Percentiles rank a stretch among this genome's conserved stretches.
Evolutionary conservation across 805 yeast genomes (phyloP).

Genomic region (Maudiozyma saulgeensis): DNA sequence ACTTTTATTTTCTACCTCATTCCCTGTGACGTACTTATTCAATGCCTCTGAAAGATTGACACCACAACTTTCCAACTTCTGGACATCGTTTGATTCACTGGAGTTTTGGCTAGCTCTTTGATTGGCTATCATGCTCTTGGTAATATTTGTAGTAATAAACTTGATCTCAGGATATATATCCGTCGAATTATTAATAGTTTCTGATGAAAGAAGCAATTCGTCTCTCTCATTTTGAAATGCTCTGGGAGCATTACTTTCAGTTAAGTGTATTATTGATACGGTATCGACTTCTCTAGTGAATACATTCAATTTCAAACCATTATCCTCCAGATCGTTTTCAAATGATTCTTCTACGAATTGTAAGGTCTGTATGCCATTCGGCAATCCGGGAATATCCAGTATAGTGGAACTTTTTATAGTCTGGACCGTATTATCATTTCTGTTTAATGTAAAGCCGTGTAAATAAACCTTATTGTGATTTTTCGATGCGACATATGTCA

Average conservation of each 20-base stretch:
- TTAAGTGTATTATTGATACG: background rate
- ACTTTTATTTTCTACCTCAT: background rate
- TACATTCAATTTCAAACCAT: background rate
- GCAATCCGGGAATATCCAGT: slow-evolving; percentile 8
- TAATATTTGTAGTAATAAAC: too few species aligned
- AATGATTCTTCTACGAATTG: slow-evolving; percentile 1
- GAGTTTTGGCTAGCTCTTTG: background rate
- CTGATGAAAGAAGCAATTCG: too few species aligned
- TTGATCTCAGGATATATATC: too few species aligned
- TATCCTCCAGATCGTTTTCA: background rate
- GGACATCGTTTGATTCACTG: slow-evolving; percentile 5
- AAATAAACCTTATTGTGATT: slow-evolving; percentile 12
- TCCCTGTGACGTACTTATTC: slow-evolving; percentile 8
- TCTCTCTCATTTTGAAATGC: too few species aligned
- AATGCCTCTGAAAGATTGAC: slow-evolving; percentile 19
- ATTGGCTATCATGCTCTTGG: too few species aligned
- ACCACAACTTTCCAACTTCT: slow-evolving; percentile 21
- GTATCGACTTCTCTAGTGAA: slow-evolving; percentile 3
- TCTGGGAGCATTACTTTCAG: too few species aligned
- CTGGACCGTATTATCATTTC: slow-evolving; percentile 6
- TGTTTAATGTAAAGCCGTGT: slow-evolving; percentile 9
- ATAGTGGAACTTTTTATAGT: slow-evolving; percentile 12
- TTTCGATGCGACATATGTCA: slow-evolving; percentile 15
- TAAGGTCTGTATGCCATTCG: slow-evolving; percentile 8
- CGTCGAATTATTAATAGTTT: too few species aligned